These are phyloP conservation scores for Fomitopsis betulina DNA, from an alignment of 1,284 basidiomycete genomes.

Conservation along the genomic window DNA sequence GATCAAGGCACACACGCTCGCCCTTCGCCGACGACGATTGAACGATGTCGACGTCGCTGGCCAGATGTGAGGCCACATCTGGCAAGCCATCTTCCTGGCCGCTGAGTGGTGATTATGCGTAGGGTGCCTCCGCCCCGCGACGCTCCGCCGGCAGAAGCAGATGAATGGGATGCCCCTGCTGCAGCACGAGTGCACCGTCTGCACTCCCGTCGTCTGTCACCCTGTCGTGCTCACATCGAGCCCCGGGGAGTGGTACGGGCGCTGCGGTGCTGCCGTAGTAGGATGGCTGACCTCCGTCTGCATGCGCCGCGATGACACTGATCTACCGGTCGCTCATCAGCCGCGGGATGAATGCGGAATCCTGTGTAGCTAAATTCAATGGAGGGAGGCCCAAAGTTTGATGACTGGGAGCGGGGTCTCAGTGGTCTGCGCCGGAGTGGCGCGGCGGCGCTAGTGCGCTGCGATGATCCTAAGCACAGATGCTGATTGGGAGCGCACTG, in stretches of 20 bases:
- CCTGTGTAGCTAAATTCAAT: background rate
- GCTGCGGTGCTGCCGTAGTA: background rate
- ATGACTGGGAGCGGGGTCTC: background rate
- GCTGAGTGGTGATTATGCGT: background rate
- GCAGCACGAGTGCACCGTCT: background rate
- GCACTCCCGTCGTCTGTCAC: no score
- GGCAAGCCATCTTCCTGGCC: background rate
- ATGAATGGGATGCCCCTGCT: background rate
- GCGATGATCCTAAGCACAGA: background rate
- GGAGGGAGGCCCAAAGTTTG: background rate
- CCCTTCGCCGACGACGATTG: background rate
- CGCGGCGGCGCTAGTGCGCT: background rate
- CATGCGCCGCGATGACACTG: background rate
- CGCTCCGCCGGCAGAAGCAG: background rate
- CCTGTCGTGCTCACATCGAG: background rate
- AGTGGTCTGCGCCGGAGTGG: background rate
- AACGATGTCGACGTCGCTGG: background rate
- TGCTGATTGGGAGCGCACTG: background rate
- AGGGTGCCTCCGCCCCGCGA: background rate
- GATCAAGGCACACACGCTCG: background rate
- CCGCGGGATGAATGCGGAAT: background rate
- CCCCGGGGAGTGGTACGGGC: background rate
- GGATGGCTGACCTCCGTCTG: background rate
- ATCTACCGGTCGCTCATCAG: background rate
- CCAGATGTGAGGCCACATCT: background rate